Evolutionary conservation across 345 rosid genomes (phyloP), one percentile per base, ranked within the genome.

Genomic region (Corchorus olitorius): DNA sequence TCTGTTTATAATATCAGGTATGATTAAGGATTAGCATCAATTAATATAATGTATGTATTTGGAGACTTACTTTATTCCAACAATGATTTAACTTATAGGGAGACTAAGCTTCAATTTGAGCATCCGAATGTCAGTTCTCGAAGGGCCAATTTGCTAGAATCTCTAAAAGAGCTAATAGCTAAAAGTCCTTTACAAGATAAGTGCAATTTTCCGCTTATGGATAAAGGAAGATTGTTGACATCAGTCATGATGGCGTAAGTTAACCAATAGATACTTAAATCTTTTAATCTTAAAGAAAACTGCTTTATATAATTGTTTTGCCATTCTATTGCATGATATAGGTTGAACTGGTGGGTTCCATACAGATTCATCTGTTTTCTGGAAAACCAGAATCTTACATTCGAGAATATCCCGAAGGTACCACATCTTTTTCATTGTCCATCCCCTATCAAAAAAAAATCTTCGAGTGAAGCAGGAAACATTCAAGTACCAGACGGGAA

Each of bases 271-370:
- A 64, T 45, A 22, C 54, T 20, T 10, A 22, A 20, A 6, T 19
- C 4, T 20, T 33, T 17, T 41, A 56, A 39, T 27, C 6, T 41
- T 8, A 11, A 22, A 48, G 16, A 33, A 54, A 4, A 48, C 19
- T 59, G 41, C 14, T 54, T 33, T 59, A 46, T 76, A 60, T 77
- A 62, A 17, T 77, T 33, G 45, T 3, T 5, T 37, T 81, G 16
- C 66, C 76, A 49, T 70, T 72, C 45, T 52, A 74, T 77, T 73
- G 33, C 65, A 15, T 70, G 52, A 49, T 72, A 78, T 77, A 83
- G 88, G 46, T 63, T 85, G 84, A 83, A 75, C 27, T 83, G 81
- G 86, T 83, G 88, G 86, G 73, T 55, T 78, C 74, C 77, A 59
- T 56, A 68, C 76, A 20, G 12, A 54, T 63, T 56, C 48, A 63